phyloP scores from a whole-genome alignment of 2,329 filamentous ascomycete species.

The Pseudocercospora vitis region DNA sequence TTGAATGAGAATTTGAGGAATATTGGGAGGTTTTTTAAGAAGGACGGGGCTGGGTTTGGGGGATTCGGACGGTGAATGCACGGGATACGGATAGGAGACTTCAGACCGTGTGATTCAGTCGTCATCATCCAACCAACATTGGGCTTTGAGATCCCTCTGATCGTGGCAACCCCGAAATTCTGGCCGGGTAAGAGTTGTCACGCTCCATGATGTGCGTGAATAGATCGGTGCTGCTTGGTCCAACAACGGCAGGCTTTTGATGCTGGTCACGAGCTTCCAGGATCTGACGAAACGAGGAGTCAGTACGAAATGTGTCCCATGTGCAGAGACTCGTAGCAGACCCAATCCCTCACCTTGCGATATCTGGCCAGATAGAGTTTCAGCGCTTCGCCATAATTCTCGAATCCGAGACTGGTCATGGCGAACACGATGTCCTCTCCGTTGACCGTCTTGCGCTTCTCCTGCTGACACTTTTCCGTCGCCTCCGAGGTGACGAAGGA shows the following conservation, averaged over 20 bases:
- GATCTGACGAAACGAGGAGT: slow-evolving; percentile 57
- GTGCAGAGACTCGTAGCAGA: too few species aligned
- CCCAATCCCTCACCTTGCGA: slow-evolving; percentile 94
- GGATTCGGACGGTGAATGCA: slow-evolving; percentile 34
- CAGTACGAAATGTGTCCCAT: slow-evolving; percentile 14
- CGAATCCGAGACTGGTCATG: slow-evolving; percentile 97
- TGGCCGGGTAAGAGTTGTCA: too few species aligned
- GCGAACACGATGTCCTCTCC: slow-evolving; percentile 98
- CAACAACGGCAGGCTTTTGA: slow-evolving; percentile 52
- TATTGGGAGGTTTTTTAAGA: slow-evolving; percentile 92
- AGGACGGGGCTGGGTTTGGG: slow-evolving; percentile 67
- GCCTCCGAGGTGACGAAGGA: slow-evolving; percentile 91
- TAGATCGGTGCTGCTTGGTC: slow-evolving; percentile 36
- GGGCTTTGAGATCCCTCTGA: too few species aligned
- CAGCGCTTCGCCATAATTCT: slow-evolving; percentile 96
- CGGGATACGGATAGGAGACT: too few species aligned
- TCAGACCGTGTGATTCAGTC: too few species aligned
- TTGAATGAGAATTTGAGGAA: slow-evolving; percentile 94
- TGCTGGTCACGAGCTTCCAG: slow-evolving; percentile 72
- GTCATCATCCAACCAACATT: too few species aligned
- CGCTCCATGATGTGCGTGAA: too few species aligned
- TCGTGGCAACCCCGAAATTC: too few species aligned
- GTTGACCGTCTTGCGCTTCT: slow-evolving; percentile 99
- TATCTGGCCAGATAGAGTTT: slow-evolving; percentile 99
- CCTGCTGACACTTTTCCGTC: slow-evolving; percentile 98